A percentile compares a stretch with the other conserved stretches of the same genome.
Conservation (phyloP, 2,329 filamentous ascomycete genomes). For the Sporothrix curviconia region DNA sequence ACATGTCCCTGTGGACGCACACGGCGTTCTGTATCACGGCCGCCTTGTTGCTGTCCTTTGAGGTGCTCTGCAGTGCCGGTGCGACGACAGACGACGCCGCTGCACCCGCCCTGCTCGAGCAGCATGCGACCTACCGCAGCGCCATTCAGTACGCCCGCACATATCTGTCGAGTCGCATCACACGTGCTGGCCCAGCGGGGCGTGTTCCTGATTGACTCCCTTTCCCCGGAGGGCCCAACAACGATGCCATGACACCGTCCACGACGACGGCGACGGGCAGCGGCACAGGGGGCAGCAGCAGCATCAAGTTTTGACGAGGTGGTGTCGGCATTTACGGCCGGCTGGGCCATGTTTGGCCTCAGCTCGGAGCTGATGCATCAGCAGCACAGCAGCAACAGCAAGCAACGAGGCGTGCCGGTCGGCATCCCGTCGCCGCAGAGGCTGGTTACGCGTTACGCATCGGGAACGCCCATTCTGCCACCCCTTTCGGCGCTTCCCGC, state of each 20-base stretch:
- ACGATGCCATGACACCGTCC: not conserved
- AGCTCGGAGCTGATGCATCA: constrained; percentile 10
- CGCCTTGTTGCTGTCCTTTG: constrained; percentile 21
- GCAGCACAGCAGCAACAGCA: not conserved
- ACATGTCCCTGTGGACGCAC: constrained; percentile 24
- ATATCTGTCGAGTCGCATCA: constrained; percentile 17
- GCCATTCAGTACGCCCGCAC: constrained; percentile 16
- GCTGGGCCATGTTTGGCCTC: constrained; percentile 18
- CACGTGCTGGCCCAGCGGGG: constrained; percentile 21
- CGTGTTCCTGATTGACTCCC: constrained; percentile 20
- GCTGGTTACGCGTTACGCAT: not conserved
- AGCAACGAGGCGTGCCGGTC: not conserved
- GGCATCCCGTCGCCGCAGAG: not conserved
- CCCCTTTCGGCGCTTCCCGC: not conserved
- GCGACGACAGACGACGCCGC: not conserved
- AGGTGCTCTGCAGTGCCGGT: constrained; percentile 17
- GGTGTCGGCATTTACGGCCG: constrained; percentile 16
- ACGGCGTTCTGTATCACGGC: constrained; percentile 26
- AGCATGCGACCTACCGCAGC: constrained; percentile 11
- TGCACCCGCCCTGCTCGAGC: not conserved
- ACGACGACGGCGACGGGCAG: not conserved
- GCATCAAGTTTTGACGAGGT: constrained; percentile 18
- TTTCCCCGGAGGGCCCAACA: constrained; percentile 11
- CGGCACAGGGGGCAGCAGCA: not conserved
- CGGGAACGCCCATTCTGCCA: not conserved